Evolutionary conservation across 2,329 filamentous ascomycete genomes (phyloP).

Genomic region (Talaromyces piceae): DNA sequence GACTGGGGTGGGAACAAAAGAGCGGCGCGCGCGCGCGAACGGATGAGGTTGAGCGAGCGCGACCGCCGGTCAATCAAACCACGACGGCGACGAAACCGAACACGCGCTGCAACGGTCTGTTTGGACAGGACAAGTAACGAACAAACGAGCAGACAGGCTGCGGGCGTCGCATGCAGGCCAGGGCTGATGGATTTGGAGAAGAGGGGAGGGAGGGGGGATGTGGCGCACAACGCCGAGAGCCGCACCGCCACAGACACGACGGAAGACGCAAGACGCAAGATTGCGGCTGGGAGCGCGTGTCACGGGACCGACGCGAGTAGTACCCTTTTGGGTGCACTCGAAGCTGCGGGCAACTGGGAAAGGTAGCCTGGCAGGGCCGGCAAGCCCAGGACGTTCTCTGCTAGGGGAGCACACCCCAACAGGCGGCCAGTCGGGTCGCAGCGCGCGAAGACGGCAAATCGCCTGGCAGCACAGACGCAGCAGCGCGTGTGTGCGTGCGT

Average conservation of each 20-base stretch:
- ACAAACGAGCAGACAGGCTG: too few relatives aligned
- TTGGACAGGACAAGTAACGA: slow-evolving; percentile 13
- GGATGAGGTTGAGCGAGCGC: too few relatives aligned
- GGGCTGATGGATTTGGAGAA: slow-evolving; percentile 1
- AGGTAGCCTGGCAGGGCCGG: too few relatives aligned
- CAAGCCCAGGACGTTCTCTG: too few relatives aligned
- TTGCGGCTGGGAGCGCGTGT: neutral
- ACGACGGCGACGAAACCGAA: slow-evolving; percentile 1
- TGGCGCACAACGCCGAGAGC: slow-evolving; percentile 1
- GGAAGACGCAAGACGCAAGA: neutral
- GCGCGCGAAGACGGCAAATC: neutral
- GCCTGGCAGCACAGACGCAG: neutral
- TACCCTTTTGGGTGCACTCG: neutral
- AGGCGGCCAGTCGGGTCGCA: neutral
- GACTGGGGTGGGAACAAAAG: slow-evolving; percentile 4
- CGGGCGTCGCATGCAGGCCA: slow-evolving; percentile 10
- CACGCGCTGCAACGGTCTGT: slow-evolving; percentile 17
- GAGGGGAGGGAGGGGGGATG: slow-evolving; percentile 4
- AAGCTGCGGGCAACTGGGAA: too few relatives aligned
- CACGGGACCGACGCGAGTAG: neutral
- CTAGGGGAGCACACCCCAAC: neutral
- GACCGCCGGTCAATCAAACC: neutral
- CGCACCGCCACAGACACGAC: slow-evolving; percentile 11
- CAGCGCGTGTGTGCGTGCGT: neutral
- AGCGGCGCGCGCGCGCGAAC: slow-evolving; percentile 2